Evolutionary conservation across 768 basidiomycete species (phyloP).

Genomic region (Mrakia frigida): DNA sequence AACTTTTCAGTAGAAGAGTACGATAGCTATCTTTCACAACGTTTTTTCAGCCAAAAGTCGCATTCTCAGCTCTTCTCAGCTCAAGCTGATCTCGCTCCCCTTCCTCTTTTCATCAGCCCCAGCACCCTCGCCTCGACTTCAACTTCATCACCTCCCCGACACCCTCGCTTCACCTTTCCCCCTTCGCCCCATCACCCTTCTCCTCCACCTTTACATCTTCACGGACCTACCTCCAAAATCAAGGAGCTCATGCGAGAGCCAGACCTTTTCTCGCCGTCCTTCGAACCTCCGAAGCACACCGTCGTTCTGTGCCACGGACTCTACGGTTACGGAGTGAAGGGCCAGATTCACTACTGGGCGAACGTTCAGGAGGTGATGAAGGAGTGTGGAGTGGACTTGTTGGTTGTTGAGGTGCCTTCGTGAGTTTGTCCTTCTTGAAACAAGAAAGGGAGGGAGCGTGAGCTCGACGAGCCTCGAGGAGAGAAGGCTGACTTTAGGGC

Average conservation of each 20-base stretch:
- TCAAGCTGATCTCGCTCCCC: neutral
- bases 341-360: slow-evolving; percentile 91
- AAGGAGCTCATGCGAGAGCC: slow-evolving; percentile 63
- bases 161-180: neutral
- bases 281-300: slow-evolving; percentile 70
- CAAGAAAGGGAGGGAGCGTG: neutral
- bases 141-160: neutral
- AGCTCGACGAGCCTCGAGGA: neutral
- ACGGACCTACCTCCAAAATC: slow-evolving; percentile 37
- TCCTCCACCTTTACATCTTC: neutral
- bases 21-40: too few relatives aligned
- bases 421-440: slow-evolving; percentile 45
- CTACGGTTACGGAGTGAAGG: slow-evolving; percentile 87
- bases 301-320: slow-evolving; percentile 95
- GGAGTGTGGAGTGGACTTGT: slow-evolving; percentile 82
- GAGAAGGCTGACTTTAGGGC: neutral
- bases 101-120: neutral
- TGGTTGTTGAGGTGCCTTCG: slow-evolving; percentile 92
- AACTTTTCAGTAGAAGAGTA: too few relatives aligned
- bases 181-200: neutral
- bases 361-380: slow-evolving; percentile 75
- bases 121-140: neutral
- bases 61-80: neutral
- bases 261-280: slow-evolving; percentile 66
- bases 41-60: neutral